Base-by-base conservation (phyloP, 2,329 filamentous ascomycete species). In the Beauveria brongniartii region DNA sequence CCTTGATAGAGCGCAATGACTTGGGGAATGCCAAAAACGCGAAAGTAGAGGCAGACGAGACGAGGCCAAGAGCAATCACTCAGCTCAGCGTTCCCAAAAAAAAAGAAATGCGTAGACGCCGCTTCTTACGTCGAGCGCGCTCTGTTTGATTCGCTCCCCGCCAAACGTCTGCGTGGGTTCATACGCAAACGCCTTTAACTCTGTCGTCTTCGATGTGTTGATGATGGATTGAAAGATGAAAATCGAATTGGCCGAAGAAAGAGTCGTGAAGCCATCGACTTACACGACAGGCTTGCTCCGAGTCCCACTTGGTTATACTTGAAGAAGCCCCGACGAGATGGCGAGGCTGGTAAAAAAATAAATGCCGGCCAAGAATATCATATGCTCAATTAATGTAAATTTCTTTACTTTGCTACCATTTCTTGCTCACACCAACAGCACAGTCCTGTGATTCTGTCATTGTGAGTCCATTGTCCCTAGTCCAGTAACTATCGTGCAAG, bases 1-100 rank as follows among this genome's bases (percentile, higher is more conserved):
- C 12, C 91, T 91, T 84, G 26, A 91, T 85, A 34, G 26, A 34
- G 30, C 3, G 30, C 30, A 34, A 34, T 34, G 30, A 34, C 30
- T 12, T 61, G 55, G 14, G 59, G 43, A 5, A 59, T 20, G 9
- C 69, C 71, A 3, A 81, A 14, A 14, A 73, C 14, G 75, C 75
- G 26, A 77, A 43, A 70, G 71, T 69, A 54, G 81, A 58, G 59
- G 81, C 74, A 72, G 62, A 51, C 30, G 64, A 67, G 16, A 64
- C 62, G 5, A 69, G 30, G 51, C 68, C 65, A 44, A 70, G 67
- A 18, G 66, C 62, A n/a, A 72, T 26, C 20, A 70, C 53, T 63
- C 65, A 70, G n/a, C 63, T 65, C 9, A 70, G 44, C 6, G 72
- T 64, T 0, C 71, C 65, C 30, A 52, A 46, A 24, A 63, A 61